Evolutionary conservation across 2,329 filamentous ascomycete species (phyloP).

Genomic region (Fusarium algeriense): DNA sequence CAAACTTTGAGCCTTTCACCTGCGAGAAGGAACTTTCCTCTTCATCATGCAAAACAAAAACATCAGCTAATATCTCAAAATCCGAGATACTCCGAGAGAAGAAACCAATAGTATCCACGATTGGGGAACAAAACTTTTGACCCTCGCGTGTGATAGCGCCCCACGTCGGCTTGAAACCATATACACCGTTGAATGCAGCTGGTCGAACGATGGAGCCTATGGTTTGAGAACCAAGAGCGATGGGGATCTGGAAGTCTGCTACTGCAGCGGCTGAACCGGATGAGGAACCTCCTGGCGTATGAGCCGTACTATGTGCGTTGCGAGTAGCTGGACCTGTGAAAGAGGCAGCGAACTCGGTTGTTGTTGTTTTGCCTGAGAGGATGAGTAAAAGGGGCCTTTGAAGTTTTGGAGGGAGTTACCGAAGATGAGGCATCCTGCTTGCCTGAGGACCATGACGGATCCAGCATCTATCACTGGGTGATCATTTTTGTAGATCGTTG

Average conservation of each 20-base stretch:
- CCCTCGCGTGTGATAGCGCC: conserved; percentile 72
- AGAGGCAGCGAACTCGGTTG: conserved; percentile 69
- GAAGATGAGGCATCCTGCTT: conserved; percentile 67
- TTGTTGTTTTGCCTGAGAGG: conserved; percentile 55
- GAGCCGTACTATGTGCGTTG: conserved; percentile 71
- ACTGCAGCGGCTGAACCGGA: conserved; percentile 76
- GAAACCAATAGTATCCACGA: conserved; percentile 72
- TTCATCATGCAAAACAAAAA: conserved; percentile 68
- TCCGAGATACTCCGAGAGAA: conserved; percentile 70
- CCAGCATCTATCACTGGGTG: conserved; percentile 62
- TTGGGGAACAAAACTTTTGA: conserved; percentile 68
- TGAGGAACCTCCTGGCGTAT: conserved; percentile 75
- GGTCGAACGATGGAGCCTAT: conserved; percentile 74
- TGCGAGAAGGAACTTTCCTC: conserved; percentile 46
- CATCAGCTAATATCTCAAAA: conserved; percentile 65
- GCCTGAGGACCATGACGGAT: conserved; percentile 62
- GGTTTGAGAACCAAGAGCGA: conserved; percentile 75
- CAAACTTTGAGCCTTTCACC: conserved; percentile 65
- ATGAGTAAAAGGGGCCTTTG: conserved; percentile 59
- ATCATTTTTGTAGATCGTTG: conserved; percentile 62
- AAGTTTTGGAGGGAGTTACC: conserved; percentile 54
- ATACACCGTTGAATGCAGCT: conserved; percentile 73
- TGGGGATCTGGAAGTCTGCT: conserved; percentile 71
- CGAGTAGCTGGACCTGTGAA: conserved; percentile 61
- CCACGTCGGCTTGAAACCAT: conserved; percentile 76